These are phyloP conservation scores for Yamadazyma kanchanaburiensis DNA, from an alignment of 1,139 yeast genomes.

Conservation along the genomic window DNA sequence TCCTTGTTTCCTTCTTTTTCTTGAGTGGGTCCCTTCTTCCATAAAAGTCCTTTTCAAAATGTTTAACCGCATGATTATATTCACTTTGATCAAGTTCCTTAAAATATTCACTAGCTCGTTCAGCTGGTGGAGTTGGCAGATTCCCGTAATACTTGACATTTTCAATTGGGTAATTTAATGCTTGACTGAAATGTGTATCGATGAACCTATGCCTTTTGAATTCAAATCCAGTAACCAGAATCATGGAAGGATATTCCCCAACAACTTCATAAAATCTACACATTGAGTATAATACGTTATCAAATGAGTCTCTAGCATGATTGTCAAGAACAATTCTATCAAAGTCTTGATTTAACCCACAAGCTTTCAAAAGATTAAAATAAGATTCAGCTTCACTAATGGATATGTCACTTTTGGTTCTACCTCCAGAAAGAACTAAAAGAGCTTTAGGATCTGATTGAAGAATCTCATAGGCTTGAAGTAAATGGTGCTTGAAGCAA, in stretches of 20 bases:
- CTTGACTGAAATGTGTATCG: conserved; percentile 48
- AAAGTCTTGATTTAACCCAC: conserved; percentile 8
- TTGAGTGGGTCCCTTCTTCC: conserved; percentile 45
- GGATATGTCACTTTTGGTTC: conserved; percentile 55
- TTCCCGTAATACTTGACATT: conserved; percentile 54
- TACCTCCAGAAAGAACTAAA: conserved; percentile 70
- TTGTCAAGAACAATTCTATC: conserved; percentile 51
- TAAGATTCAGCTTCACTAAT: conserved; percentile 66
- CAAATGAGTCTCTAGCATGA: conserved; percentile 78
- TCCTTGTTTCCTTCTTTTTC: conserved; percentile 48
- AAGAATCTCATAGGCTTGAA: conserved; percentile 31
- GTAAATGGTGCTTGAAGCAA: conserved; percentile 63
- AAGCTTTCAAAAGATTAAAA: conserved; percentile 27
- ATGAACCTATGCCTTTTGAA: conserved; percentile 64
- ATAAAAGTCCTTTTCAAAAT: conserved; percentile 59
- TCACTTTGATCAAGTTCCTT: conserved; percentile 47
- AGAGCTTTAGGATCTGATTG: conserved; percentile 23
- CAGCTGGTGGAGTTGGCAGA: conserved; percentile 49
- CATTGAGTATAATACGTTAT: conserved; percentile 65
- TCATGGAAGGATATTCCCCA: conserved; percentile 44
- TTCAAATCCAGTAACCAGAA: conserved; percentile 69
- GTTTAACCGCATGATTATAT: conserved; percentile 49
- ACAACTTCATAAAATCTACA: conserved; percentile 51
- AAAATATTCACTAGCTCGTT: conserved; percentile 28
- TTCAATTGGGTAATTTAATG: conserved; percentile 35